Conservation (phyloP, 139 green algal genomes). For the Micromonas commoda region DNA sequence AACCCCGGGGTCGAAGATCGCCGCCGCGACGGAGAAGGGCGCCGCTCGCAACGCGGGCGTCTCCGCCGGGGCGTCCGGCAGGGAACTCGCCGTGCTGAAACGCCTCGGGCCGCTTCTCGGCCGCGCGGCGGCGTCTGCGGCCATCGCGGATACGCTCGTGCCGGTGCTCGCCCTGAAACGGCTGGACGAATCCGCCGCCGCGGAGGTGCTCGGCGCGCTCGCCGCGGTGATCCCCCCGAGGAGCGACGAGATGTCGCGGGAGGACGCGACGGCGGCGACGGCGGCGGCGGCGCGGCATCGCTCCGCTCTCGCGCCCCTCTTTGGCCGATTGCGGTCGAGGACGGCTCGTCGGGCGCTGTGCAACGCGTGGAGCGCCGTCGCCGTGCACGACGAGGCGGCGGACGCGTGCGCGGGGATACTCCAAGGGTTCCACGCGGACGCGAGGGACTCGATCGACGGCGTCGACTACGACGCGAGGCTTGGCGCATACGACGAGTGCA, state of each 20-base stretch:
- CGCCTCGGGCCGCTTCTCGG: neutral
- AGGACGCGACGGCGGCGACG: neutral
- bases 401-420: slow-evolving; percentile 38
- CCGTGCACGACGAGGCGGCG: slow-evolving; percentile 36
- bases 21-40: too few species aligned
- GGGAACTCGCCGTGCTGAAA: neutral
- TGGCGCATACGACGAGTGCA: slow-evolving; percentile 50
- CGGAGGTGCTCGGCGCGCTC: neutral
- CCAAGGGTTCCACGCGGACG: slow-evolving; percentile 44
- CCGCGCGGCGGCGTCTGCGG: neutral
- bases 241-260: neutral
- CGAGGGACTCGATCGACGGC: slow-evolving; percentile 45
- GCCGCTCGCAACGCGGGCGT: neutral
- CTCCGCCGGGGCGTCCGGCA: neutral
- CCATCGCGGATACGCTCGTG: neutral
- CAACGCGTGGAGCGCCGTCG: slow-evolving; percentile 45
- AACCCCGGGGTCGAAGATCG: too few species aligned
- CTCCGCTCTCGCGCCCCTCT: slow-evolving; percentile 49
- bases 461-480: slow-evolving; percentile 62
- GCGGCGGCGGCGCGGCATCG: neutral
- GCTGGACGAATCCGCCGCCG: neutral
- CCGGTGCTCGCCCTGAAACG: neutral
- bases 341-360: slow-evolving; percentile 47
- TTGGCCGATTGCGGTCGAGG: slow-evolving; percentile 41
- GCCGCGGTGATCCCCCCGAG: neutral